Base-by-base conservation (phyloP, 2,329 filamentous ascomycete genomes). In the Triangularia verruculosa region DNA sequence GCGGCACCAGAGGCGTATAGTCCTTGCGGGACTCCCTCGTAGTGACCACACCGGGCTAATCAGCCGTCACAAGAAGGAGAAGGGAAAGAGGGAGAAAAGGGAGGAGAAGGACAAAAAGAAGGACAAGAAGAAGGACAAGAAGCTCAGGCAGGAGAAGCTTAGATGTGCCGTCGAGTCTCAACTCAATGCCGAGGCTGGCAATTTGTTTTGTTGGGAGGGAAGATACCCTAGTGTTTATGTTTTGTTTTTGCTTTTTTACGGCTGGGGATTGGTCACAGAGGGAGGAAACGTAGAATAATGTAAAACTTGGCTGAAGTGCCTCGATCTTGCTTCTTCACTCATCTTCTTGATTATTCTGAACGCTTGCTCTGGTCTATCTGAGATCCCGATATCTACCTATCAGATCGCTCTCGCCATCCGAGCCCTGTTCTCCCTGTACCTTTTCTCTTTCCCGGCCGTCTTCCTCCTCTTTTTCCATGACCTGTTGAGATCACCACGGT, bases 391-490 rank as follows among this genome's bases (percentile, higher is more conserved):
- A 8, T 54, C 7, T 2, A 54, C 51, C 17, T 24, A 28, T 59
- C 68, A 72, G 24, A 79, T 79, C 1, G 78, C 76, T 64, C 77
- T 72, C 24, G 76, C 76, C 28, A 82, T 81, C 61, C 84, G 78
- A 32, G 84, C 81, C 71, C 82, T 84, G 72, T 89, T 89, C 66
- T 89, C 87, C 62, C 83, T 79, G 71, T 89, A 87, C 56, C 87
- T 80, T 78, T 86, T 88, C 74, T 89, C 86, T 79, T 90, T 90
- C 30, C 82, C 79, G 3, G 80, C 86, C 65, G 81, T 76, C 78
- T 88, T 89, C 68, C 85, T 80, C 62, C 87, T 79, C 72, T 80
- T 83, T 78, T 87, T 88, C 88, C 88, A 90, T 13, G 85, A 84
- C 60, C 83, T 77, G 71, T 89, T 90, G 60, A 88, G 77, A 43